Base-by-base conservation (phyloP, 768 basidiomycete species). In the Tricholoma hemisulphureum region DNA sequence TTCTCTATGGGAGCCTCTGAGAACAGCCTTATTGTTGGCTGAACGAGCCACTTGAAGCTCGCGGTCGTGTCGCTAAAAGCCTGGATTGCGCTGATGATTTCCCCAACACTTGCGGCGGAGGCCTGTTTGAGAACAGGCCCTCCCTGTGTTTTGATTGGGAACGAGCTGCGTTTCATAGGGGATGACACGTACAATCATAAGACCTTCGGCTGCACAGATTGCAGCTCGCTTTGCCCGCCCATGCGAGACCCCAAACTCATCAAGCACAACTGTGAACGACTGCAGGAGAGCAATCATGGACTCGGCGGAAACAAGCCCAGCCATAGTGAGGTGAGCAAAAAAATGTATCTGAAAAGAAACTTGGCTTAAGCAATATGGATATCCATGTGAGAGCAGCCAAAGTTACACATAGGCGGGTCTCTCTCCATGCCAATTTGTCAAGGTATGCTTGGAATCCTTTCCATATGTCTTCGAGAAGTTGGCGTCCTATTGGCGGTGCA, bases 351-450 rank as follows among this genome's bases (percentile, higher is more conserved):
- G 32, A 4, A 49, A 10, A 23, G 50, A 35, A 60, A 55, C 21
- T 45, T 35, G 35, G 57, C 50, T 11, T 58, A 26, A 16, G 14
- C 20, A 52, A 48, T 26, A 18, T 26, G 31, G 29, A n/a, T 34
- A 53, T 31, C n/a, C 34, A 50, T 20, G 23, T 13, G n/a, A 39
- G 41, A 20, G 59, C 46, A 56, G 53, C 77, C 93, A n/a, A n/a
- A n/a, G n/a, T 73, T 67, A 96, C 95, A 62, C 89, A 89, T 67
- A 95, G 79, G 59, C 95, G 84, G 43, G 90, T 87, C 63, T 95
- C 91, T 65, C 93, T 81, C 96, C 95, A 98, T 54, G 90, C 85
- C 24, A 94, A 75, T 61, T 91, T 91, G 73, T 97, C 95, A 20
- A 98, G 77, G 69, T 87, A 93, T 2, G 84, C 81, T 65, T 94